A percentile compares a stretch with the other conserved stretches of the same genome.
Evolutionary conservation across 2,329 filamentous ascomycete species (phyloP).

Genomic region (Aspergillus ibericus): DNA sequence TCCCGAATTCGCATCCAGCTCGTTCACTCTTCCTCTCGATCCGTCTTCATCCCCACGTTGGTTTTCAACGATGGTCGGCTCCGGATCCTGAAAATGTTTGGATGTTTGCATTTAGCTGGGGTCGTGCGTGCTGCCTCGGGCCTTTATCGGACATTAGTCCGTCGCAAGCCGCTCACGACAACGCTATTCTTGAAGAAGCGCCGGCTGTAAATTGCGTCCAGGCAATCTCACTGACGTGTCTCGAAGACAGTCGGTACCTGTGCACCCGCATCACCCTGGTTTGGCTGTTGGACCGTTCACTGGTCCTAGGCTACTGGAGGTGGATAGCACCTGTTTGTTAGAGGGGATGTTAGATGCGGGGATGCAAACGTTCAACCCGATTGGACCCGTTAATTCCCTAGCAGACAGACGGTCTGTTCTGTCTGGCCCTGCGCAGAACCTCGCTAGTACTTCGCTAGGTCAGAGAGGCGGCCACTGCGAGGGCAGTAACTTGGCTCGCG

Average conservation of each 20-base stretch:
- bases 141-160: background rate
- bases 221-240: background rate
- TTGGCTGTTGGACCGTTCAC: background rate
- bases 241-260: background rate
- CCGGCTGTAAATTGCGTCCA: background rate
- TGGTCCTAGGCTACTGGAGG: background rate
- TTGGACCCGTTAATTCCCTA: background rate
- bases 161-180: background rate
- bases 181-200: background rate
- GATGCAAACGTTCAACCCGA: background rate
- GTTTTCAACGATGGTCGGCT: background rate
- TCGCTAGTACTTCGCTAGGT: background rate
- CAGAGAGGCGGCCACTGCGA: background rate
- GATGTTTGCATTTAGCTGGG: background rate
- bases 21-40: background rate
- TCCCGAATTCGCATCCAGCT: background rate
- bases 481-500: background rate
- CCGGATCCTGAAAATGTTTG: background rate
- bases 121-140: background rate
- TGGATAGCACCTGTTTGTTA: background rate
- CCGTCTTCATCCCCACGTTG: background rate
- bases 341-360: background rate
- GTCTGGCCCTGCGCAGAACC: background rate
- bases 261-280: slow-evolving; percentile 4
- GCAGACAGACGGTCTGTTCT: background rate